A percentile compares a stretch with the other conserved stretches of the same genome.
These are phyloP conservation scores for Colletotrichum sp. DNA, from an alignment of 2,329 filamentous ascomycete species.

Conservation along the genomic window DNA sequence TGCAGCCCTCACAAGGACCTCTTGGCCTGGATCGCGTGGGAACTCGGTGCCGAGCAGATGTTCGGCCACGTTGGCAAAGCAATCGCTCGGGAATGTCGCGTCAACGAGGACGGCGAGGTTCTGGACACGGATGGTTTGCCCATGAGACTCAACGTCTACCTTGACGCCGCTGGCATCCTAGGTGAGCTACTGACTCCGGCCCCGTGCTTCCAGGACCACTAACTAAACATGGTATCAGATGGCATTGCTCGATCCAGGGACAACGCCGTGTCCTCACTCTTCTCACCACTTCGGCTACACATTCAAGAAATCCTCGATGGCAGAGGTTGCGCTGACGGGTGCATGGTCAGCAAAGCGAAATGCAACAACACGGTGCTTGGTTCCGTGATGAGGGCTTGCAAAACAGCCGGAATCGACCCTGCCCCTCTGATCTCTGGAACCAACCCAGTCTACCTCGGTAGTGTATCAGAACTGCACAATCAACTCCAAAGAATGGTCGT, in stretches of 20 bases:
- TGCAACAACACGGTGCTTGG: background rate
- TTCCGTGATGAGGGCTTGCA: background rate
- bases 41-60: background rate
- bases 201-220: background rate
- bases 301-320: background rate
- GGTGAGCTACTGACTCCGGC: background rate
- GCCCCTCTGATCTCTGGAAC: background rate
- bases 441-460: background rate
- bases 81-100: background rate
- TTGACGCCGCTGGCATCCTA: background rate
- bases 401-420: background rate
- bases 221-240: background rate
- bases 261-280: background rate
- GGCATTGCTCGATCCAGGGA: background rate
- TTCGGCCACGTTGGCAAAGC: background rate
- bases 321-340: fast-evolving
- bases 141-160: background rate
- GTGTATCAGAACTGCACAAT: background rate
- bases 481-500: fast-evolving
- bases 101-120: background rate
- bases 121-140: background rate
- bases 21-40: background rate
- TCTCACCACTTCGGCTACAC: background rate
- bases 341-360: background rate
- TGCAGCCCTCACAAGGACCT: background rate